Conservation (phyloP, 306 rosid genomes). For the Citrullus colocynthis region DNA sequence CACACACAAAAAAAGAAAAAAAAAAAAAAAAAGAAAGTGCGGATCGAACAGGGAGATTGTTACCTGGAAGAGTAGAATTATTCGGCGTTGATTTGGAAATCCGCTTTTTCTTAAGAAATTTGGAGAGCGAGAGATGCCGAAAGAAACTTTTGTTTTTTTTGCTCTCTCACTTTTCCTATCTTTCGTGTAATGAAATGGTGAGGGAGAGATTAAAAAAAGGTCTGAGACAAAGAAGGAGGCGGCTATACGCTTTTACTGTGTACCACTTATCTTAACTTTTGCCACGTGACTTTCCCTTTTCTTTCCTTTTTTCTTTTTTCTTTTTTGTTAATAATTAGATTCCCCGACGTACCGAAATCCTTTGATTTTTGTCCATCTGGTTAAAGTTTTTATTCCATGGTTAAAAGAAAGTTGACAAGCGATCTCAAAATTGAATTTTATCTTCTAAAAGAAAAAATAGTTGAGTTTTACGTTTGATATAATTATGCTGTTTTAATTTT, state of each 20-base stretch:
- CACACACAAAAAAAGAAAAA: neutral
- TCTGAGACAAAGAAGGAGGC: neutral
- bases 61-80: neutral
- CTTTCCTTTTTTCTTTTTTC: neutral
- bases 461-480: no score
- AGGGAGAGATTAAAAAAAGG: neutral
- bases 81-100: neutral
- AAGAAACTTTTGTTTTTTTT: neutral
- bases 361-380: no score
- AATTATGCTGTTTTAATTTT: no score
- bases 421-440: no score
- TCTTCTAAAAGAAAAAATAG: no score
- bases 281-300: neutral
- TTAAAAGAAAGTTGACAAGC: no score
- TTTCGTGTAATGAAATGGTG: neutral
- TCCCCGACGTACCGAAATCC: no score
- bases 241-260: neutral
- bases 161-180: neutral
- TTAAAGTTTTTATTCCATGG: no score
- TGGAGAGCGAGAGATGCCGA: slow-evolving; percentile 5
- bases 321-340: neutral
- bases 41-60: neutral
- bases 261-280: neutral
- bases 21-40: no score
- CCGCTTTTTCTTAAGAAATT: neutral